phyloP scores from a whole-genome alignment of 192 early-diverging fungal genomes.

The Obelidium mucronatum region DNA sequence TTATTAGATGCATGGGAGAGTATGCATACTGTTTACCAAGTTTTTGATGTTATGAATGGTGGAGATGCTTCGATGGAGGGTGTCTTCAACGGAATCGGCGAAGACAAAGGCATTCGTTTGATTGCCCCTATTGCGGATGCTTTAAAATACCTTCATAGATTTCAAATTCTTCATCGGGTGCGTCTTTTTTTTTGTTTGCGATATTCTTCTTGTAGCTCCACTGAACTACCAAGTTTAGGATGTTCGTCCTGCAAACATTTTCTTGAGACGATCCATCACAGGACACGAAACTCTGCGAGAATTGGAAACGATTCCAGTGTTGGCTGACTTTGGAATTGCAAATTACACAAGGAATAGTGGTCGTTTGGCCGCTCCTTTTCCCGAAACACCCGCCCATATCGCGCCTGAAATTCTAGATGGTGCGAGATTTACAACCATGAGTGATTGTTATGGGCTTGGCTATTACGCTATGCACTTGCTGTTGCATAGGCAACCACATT shows the following conservation, averaged over 20 bases:
- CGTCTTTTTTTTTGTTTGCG: not conserved
- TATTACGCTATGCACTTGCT: slow-evolving; percentile 29
- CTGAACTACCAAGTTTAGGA: not conserved
- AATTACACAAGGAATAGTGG: slow-evolving; percentile 25
- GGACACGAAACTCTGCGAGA: slow-evolving; percentile 30
- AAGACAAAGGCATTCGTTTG: slow-evolving; percentile 12
- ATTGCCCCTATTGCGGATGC: slow-evolving; percentile 37
- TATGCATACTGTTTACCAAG: slow-evolving; percentile 26
- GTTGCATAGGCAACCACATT: not conserved
- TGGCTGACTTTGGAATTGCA: slow-evolving; percentile 39
- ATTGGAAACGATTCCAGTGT: slow-evolving; percentile 29
- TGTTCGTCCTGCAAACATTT: slow-evolving; percentile 36
- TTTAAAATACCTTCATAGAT: slow-evolving; percentile 15
- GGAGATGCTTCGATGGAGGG: slow-evolving; percentile 29
- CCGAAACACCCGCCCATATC: slow-evolving; percentile 33
- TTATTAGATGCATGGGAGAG: slow-evolving; percentile 30
- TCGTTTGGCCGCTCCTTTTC: slow-evolving; percentile 23
- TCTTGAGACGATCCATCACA: slow-evolving; percentile 28
- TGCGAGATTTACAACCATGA: slow-evolving; percentile 22
- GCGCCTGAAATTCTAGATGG: slow-evolving; percentile 29
- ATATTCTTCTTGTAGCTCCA: not conserved
- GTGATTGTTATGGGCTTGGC: slow-evolving; percentile 31
- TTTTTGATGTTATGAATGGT: slow-evolving; percentile 29
- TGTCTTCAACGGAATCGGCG: slow-evolving; percentile 1
- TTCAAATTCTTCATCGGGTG: slow-evolving; percentile 25